phyloP scores from a whole-genome alignment of 805 yeast species.

The Monosporozyma servazzii region DNA sequence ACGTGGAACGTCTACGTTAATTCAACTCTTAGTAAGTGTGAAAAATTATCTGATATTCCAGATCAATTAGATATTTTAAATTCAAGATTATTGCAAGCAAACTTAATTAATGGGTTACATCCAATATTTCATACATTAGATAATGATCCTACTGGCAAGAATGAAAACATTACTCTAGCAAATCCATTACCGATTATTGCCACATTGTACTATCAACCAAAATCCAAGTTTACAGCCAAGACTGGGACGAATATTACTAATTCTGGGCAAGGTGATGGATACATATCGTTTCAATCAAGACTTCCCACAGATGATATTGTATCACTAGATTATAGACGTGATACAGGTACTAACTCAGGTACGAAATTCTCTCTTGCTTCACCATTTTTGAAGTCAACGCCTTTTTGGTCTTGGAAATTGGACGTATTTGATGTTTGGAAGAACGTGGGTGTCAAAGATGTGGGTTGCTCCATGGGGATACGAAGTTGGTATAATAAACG shows the following conservation, averaged over 20 bases:
- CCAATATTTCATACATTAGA: slow-evolving; percentile 3
- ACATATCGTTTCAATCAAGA: slow-evolving; percentile 61
- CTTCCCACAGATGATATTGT: slow-evolving; percentile 58
- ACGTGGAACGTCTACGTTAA: slow-evolving; percentile 22
- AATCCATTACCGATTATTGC: slow-evolving; percentile 2
- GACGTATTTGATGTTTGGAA: slow-evolving; percentile 31
- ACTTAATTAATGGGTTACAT: slow-evolving; percentile 6
- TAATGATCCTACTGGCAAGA: background rate
- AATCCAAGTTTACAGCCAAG: slow-evolving; percentile 55
- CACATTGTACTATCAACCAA: slow-evolving; percentile 8
- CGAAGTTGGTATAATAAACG: slow-evolving; percentile 6
- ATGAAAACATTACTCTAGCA: background rate
- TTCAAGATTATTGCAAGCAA: slow-evolving; percentile 17
- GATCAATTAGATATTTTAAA: slow-evolving; percentile 22
- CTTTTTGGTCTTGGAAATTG: slow-evolving; percentile 46
- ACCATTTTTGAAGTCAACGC: slow-evolving; percentile 39
- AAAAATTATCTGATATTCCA: slow-evolving; percentile 19
- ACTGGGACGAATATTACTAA: slow-evolving; percentile 96
- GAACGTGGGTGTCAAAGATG: slow-evolving; percentile 7
- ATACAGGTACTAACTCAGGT: slow-evolving; percentile 47
- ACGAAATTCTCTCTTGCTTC: slow-evolving; percentile 2
- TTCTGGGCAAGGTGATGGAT: slow-evolving; percentile 84
- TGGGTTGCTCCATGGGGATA: slow-evolving; percentile 2
- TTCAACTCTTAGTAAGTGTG: slow-evolving; percentile 21
- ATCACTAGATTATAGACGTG: slow-evolving; percentile 46